Evolutionary conservation across 768 basidiomycete species (phyloP).

Genomic region (Serendipita sp.): DNA sequence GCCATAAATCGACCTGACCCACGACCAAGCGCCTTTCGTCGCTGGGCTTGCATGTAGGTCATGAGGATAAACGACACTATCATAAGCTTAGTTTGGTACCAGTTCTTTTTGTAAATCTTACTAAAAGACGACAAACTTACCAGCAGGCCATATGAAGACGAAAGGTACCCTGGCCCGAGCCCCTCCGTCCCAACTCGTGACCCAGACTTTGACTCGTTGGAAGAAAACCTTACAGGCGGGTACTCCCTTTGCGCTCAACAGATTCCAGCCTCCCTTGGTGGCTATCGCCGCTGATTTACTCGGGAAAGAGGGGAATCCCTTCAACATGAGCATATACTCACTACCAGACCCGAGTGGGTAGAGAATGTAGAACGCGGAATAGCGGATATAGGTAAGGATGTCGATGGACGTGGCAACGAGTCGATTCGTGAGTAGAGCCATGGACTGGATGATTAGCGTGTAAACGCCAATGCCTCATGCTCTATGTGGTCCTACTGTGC

Average conservation of each 20-base stretch:
- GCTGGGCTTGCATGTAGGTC: constrained; percentile 39
- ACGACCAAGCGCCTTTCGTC: constrained; percentile 35
- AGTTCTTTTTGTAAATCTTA: too few species aligned
- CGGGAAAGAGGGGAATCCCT: constrained; percentile 50
- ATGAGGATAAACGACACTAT: not conserved
- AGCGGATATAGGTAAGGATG: constrained; percentile 53
- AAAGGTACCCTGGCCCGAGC: constrained; percentile 2
- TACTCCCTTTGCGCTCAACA: not conserved
- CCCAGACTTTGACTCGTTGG: not conserved
- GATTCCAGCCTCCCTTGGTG: not conserved
- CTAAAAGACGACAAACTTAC: not conserved
- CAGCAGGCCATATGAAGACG: not conserved
- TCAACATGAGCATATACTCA: constrained; percentile 59
- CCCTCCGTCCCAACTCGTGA: not conserved
- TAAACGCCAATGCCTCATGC: constrained; percentile 33
- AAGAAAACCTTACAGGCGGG: constrained; percentile 8
- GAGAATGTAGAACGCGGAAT: constrained; percentile 85
- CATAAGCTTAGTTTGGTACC: constrained; percentile 7
- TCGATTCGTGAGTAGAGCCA: constrained; percentile 37
- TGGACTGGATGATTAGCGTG: constrained; percentile 64
- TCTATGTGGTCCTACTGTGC: constrained; percentile 39
- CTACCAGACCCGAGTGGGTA: constrained; percentile 86
- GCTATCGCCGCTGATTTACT: constrained; percentile 9
- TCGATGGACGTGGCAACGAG: not conserved
- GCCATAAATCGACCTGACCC: not conserved